Conservation (phyloP, 371 early-diverging fungal genomes). For the Actinomucor elegans region DNA sequence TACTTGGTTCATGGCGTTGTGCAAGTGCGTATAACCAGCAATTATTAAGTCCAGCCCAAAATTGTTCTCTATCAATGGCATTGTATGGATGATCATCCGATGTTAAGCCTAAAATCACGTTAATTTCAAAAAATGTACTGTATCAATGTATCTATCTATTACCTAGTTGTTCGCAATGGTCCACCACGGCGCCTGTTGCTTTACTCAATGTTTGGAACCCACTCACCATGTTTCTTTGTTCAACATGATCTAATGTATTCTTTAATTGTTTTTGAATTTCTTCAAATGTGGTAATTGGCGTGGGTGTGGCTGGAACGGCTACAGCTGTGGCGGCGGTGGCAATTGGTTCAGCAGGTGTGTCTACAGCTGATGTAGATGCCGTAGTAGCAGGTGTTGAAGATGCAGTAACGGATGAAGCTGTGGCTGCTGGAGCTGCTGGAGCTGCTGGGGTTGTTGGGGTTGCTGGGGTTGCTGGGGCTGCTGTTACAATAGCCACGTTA, state of each 20-base stretch:
- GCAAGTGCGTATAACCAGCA: slow-evolving; percentile 79
- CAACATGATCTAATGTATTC: slow-evolving; percentile 68
- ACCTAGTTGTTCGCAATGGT: slow-evolving; percentile 74
- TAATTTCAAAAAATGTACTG: slow-evolving; percentile 45
- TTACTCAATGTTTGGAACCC: slow-evolving; percentile 74
- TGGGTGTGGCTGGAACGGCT: slow-evolving; percentile 2
- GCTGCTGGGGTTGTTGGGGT: too few relatives aligned
- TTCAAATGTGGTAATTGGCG: slow-evolving; percentile 53
- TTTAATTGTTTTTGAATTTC: slow-evolving; percentile 73
- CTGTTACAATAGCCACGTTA: too few relatives aligned
- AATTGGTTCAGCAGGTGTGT: not conserved
- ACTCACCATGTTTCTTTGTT: slow-evolving; percentile 64
- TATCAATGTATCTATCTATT: slow-evolving; percentile 51
- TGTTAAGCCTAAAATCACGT: slow-evolving; percentile 44
- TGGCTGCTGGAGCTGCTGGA: not conserved
- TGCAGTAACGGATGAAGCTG: not conserved
- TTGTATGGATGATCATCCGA: slow-evolving; percentile 54
- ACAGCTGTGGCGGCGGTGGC: slow-evolving; percentile 6
- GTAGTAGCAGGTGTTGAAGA: not conserved
- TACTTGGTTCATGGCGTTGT: slow-evolving; percentile 57
- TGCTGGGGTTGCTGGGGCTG: not conserved
- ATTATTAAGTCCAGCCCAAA: slow-evolving; percentile 81
- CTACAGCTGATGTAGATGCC: not conserved
- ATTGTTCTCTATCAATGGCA: slow-evolving; percentile 63
- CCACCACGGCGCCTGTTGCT: slow-evolving; percentile 71